Evolutionary conservation across 1,139 yeast species (phyloP).

Genomic region (Groenewaldozyma auringiensis): DNA sequence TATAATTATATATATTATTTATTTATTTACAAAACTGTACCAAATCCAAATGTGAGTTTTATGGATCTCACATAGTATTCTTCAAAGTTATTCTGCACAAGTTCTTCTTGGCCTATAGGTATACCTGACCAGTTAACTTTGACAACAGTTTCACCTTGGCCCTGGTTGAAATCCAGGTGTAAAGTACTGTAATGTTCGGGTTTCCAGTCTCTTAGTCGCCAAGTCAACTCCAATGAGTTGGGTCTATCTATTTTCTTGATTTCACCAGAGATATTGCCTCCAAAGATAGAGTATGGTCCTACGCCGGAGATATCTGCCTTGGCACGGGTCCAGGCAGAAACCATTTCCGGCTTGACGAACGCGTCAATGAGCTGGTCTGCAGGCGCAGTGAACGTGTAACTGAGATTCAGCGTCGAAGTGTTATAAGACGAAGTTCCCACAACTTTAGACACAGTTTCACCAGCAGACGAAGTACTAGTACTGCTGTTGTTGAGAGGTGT

Average conservation of each 20-base stretch:
- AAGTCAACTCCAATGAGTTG: constrained; percentile 56
- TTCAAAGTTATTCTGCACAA: constrained; percentile 76
- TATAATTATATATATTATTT: not conserved
- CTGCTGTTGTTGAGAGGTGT: constrained; percentile 43
- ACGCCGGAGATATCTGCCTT: constrained; percentile 54
- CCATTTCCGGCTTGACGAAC: constrained; percentile 64
- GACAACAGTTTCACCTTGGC: constrained; percentile 73
- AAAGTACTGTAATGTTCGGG: constrained; percentile 68
- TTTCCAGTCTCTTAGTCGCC: constrained; percentile 92
- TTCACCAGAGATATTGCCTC: constrained; percentile 80
- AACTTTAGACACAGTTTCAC: constrained; percentile 26
- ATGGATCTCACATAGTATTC: constrained; percentile 83
- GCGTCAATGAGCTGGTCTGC: constrained; percentile 79
- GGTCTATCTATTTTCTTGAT: constrained; percentile 52
- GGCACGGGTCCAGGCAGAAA: constrained; percentile 86
- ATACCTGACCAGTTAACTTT: constrained; percentile 80
- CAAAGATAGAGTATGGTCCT: constrained; percentile 62
- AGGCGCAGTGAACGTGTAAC: constrained; percentile 76
- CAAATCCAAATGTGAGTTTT: constrained; percentile 88
- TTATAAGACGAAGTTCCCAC: constrained; percentile 49
- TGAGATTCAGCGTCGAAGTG: constrained; percentile 70
- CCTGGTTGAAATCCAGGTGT: constrained; percentile 60
- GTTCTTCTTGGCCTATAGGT: constrained; percentile 95
- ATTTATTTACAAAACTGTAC: constrained; percentile 26
- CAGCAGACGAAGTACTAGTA: constrained; percentile 16